A percentile compares a stretch with the other conserved stretches of the same genome.
phyloP scores from a whole-genome alignment of 2,329 filamentous ascomycete species.

The Fusarium sacchari region DNA sequence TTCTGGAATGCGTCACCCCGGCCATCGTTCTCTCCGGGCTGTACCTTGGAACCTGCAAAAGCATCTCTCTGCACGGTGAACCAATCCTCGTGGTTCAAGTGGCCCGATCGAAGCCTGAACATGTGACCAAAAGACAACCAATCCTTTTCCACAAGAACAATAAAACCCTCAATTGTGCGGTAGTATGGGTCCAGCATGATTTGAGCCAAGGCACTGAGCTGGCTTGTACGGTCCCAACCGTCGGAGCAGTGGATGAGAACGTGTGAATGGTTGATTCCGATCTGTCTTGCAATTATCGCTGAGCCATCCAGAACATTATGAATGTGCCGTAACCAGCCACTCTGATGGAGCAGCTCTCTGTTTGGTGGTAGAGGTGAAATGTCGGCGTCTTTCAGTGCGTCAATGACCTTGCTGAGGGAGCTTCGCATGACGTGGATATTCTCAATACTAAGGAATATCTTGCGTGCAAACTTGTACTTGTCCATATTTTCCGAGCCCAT shows the following conservation, averaged over 20 bases:
- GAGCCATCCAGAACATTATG: constrained; percentile 84
- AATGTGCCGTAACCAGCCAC: constrained; percentile 92
- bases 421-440: constrained; percentile 99
- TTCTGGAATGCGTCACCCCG: constrained; percentile 83
- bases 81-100: constrained; percentile 91
- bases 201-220: constrained; percentile 90
- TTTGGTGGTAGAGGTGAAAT: constrained; percentile 84
- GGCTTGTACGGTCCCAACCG: constrained; percentile 97
- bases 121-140: constrained; percentile 98
- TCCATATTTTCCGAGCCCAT: constrained; percentile 98
- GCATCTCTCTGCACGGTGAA: constrained; percentile 87
- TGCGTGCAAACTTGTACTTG: constrained; percentile 90
- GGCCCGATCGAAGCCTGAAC: constrained; percentile 92
- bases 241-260: constrained; percentile 98
- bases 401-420: constrained; percentile 86
- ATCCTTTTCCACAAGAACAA: constrained; percentile 94
- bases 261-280: constrained; percentile 93
- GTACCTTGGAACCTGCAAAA: constrained; percentile 71
- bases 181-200: constrained; percentile 96
- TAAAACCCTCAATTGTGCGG: constrained; percentile 92
- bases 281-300: constrained; percentile 83
- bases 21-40: constrained; percentile 69
- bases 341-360: constrained; percentile 81
- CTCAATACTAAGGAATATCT: constrained; percentile 93
- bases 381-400: constrained; percentile 92